Conservation (phyloP, 441 rosid genomes). For the Erysimum cheiri region DNA sequence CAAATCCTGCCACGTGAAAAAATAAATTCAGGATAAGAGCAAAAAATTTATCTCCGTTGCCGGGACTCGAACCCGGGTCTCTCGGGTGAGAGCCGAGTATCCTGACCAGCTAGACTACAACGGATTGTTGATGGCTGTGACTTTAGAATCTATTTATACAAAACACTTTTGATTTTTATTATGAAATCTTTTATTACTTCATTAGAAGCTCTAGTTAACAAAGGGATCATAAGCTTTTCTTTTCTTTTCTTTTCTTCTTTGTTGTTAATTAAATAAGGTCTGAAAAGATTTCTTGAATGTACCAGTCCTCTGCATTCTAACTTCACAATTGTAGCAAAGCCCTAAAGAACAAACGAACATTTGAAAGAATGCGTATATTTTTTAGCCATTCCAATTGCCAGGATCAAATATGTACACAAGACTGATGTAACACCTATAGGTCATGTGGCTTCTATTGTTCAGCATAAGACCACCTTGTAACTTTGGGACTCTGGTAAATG, state of each 20-base stretch:
- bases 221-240: too few species aligned
- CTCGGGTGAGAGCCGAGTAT: constrained; percentile 99
- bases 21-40: not conserved
- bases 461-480: too few species aligned
- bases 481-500: not conserved
- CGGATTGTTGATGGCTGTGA: constrained; percentile 36
- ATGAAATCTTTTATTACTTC: too few species aligned
- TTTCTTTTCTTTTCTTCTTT: too few species aligned
- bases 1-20: constrained; percentile 19
- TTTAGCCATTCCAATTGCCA: not conserved
- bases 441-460: too few species aligned
- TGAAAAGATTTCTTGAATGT: too few species aligned
- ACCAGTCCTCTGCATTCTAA: too few species aligned
- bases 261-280: too few species aligned
- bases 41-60: constrained; percentile 57
- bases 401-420: not conserved
- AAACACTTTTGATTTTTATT: too few species aligned
- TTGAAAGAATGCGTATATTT: not conserved
- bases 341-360: not conserved
- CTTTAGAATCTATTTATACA: not conserved
- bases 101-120: constrained; percentile 99
- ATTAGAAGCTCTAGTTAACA: too few species aligned
- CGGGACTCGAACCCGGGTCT: constrained; percentile 93
- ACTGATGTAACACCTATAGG: not conserved
- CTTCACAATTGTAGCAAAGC: too few species aligned